Evolutionary conservation across 1,139 yeast species (phyloP).

Genomic region (Yamadazyma taylorii): DNA sequence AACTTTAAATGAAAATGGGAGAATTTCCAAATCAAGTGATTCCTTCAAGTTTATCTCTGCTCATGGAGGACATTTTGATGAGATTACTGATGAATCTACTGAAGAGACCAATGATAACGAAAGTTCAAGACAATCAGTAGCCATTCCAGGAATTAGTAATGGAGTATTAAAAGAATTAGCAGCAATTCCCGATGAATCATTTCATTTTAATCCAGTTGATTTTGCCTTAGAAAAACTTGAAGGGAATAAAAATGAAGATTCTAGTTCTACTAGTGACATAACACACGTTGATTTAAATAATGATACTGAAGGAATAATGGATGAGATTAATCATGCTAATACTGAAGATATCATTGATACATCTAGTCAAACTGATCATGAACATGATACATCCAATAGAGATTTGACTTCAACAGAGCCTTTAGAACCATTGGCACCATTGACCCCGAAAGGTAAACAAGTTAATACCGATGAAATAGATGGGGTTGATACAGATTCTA

Average conservation of each 20-base stretch:
- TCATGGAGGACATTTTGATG: conserved; percentile 2
- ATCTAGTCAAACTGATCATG: conserved; percentile 25
- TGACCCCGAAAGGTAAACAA: not conserved
- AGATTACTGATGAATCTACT: conserved; percentile 7
- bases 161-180: conserved; percentile 70
- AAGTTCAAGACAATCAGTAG: conserved; percentile 34
- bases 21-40: not conserved
- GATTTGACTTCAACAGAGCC: too few species aligned
- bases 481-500: conserved; percentile 1
- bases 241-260: conserved; percentile 48
- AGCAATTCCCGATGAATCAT: conserved; percentile 75
- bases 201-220: conserved; percentile 63
- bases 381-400: conserved; percentile 24
- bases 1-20: conserved; percentile 16
- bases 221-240: conserved; percentile 76
- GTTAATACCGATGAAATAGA: conserved; percentile 1
- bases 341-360: conserved; percentile 39
- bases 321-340: conserved; percentile 43
- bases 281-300: conserved; percentile 21
- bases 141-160: conserved; percentile 63
- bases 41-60: conserved; percentile 2
- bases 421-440: not conserved
- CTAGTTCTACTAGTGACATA: conserved; percentile 21
- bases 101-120: conserved; percentile 6
- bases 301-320: conserved; percentile 38